Base-by-base conservation (phyloP, 2,329 filamentous ascomycete species). In the Arthrobotrys iridis region DNA sequence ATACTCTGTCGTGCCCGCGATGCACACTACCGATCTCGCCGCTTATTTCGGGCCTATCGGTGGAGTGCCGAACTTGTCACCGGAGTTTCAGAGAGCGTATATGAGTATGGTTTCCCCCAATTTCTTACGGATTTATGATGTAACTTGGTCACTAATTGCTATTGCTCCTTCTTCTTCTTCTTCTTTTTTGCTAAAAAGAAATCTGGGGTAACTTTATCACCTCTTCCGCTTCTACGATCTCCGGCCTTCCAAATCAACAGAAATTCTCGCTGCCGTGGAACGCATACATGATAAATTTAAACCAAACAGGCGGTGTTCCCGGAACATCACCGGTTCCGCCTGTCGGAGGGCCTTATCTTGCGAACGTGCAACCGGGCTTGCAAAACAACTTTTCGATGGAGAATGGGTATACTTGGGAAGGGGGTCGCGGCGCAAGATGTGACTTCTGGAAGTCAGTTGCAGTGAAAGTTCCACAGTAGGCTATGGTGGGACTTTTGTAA, bases 341-440 rank as follows among this genome's bases (percentile, higher is more conserved):
- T 50, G 28, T 59, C 64, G 77, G 50, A 79, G 65, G 18, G 77
- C 72, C 15, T 77, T 46, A 68, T 79, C 78, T 26, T 80, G 78
- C 66, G 78, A 74, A 67, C 79, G 79, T 78, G 78, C 79, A 73
- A 79, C 76, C 79, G 63, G 82, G 77, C 33, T 79, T 83, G 13
- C 78, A 80, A 6, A 85, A 85, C 62, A 76, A 80, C 2, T 82
- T 87, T 70, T 79, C 77, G 0, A 55, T 86, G 26, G 83, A 82
- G 4, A 80, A 85, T 78, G 84, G 82, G 0, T 83, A 81, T 67
- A 80, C 79, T 1, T 86, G 85, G 85, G 85, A 86, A 67, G 85
- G 82, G 1, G 84, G 83, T 0, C 80, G 85, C 18, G 85, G 85
- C 0, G 75, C 77, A 33, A 80, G 85, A 62, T 86, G 85, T 76